Evolutionary conservation across 495 filamentous ascomycete genomes (phyloP), one percentile per base, ranked within the genome.

Genomic region (Penicillium silybi): DNA sequence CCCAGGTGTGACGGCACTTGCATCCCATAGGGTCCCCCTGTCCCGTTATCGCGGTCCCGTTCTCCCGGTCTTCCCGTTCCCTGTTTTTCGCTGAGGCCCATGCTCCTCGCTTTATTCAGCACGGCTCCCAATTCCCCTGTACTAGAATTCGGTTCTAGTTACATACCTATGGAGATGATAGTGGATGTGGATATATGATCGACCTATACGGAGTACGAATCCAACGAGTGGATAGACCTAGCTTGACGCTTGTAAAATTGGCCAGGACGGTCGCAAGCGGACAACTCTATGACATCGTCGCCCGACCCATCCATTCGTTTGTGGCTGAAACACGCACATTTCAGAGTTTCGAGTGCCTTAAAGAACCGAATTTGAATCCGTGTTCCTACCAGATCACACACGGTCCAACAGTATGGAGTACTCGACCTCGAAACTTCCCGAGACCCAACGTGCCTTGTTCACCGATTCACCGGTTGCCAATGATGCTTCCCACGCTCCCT

Each of bases 1-100:
- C 25, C 52, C 46, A 48, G 22, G n/a, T 56, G 53, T 52, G 54
- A 56, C 48, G 39, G 38, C 26, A 11, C 27, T 42, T 50, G 48
- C 48, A 50, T 42, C 15, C 6, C 10, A 13, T 42, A 23, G 26
- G 26, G 9, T 29, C 6, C 26, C 26, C 26, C 26, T 29, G 26
- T 29, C 26, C 26, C 26, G 26, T 9, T 29, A 29, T 10, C 26
- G 25, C 26, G 11, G 7, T 29, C 26, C 26, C 26, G 26, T 1
- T 13, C 6, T 38, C 18, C 16, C 18, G 9, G 18, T 39, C 13
- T 39, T 10, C 37, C 37, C 37, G 4, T 8, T 39, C n/a, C n/a
- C n/a, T 39, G 35, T 38, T 39, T 19, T 39, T 18, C 18, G n/a
- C 4, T 19, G n/a, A 4, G 4, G n/a, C n/a, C 15, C n/a, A 17